These are phyloP conservation scores for Asclepias syriaca DNA, from an alignment of 257 asterid species.

Conservation along the genomic window DNA sequence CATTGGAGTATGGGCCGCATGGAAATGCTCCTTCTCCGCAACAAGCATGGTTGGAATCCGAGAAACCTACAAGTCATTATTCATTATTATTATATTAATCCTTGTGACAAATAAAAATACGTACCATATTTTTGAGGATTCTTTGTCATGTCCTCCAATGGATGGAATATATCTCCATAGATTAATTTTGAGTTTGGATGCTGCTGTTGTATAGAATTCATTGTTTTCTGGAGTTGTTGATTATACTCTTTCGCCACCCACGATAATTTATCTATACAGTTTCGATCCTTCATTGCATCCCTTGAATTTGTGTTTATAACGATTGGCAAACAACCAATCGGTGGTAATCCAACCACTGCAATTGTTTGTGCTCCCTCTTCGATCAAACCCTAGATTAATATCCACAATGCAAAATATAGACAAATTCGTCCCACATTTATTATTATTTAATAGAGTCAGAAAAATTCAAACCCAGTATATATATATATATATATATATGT, in stretches of 20 bases:
- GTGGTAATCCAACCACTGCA: constrained; percentile 54
- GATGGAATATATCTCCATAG: constrained; percentile 38
- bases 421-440: no score
- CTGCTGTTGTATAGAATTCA: constrained; percentile 16
- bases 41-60: constrained; percentile 38
- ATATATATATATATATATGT: no score
- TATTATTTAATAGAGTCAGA: no score
- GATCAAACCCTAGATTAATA: constrained; percentile 32
- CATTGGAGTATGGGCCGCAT: constrained; percentile 32
- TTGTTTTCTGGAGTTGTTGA: constrained; percentile 26
- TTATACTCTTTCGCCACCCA: constrained; percentile 51
- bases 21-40: constrained; percentile 47
- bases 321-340: constrained; percentile 66
- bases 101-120: background rate
- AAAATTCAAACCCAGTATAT: no score
- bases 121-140: constrained; percentile 47
- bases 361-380: constrained; percentile 49
- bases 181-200: constrained; percentile 7
- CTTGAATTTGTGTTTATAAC: constrained; percentile 36
- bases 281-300: constrained; percentile 26
- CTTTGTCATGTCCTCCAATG: constrained; percentile 40
- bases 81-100: no score
- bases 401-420: no score
- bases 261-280: constrained; percentile 40
- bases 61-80: constrained; percentile 27